Conservation (phyloP, 1,284 basidiomycete species). For the Trametes pubescens region DNA sequence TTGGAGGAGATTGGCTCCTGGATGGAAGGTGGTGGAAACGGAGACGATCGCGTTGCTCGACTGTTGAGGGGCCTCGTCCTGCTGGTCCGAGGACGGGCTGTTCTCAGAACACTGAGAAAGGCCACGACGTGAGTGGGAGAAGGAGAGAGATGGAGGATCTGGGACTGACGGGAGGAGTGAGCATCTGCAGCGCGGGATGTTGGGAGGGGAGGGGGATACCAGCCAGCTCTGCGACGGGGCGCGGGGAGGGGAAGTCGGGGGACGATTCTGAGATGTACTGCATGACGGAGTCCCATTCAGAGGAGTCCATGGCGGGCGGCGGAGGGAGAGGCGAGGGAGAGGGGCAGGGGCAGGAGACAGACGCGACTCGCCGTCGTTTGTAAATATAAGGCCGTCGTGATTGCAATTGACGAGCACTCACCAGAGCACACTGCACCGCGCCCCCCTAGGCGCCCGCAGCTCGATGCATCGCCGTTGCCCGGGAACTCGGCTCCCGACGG, state of each 20-base stretch:
- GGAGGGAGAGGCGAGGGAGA: conserved; percentile 2
- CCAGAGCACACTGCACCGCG: not conserved
- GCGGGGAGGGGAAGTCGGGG: conserved; percentile 49
- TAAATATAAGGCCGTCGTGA: conserved; percentile 2
- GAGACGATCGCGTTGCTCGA: conserved; percentile 60
- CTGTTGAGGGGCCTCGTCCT: conserved; percentile 30
- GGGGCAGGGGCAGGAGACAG: conserved; percentile 6
- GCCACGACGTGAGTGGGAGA: conserved; percentile 8
- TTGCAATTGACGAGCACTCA: not conserved
- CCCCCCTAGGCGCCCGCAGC: not conserved
- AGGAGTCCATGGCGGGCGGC: conserved; percentile 47
- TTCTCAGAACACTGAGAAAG: conserved; percentile 40
- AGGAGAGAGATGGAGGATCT: not conserved
- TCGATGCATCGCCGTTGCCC: conserved; percentile 7
- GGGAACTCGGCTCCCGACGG: conserved; percentile 7
- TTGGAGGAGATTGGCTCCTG: conserved; percentile 64
- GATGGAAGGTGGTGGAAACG: conserved; percentile 81
- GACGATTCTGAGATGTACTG: conserved; percentile 67
- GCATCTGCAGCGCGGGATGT: conserved; percentile 52
- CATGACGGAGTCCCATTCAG: conserved; percentile 69
- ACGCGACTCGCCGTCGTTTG: not conserved
- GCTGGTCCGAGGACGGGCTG: conserved; percentile 43
- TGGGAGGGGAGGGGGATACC: conserved; percentile 30
- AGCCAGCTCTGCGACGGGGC: conserved; percentile 44
- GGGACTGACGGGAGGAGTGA: conserved; percentile 70